phyloP scores from a whole-genome alignment of 192 early-diverging fungal species.

The Backusella mclennaniae region DNA sequence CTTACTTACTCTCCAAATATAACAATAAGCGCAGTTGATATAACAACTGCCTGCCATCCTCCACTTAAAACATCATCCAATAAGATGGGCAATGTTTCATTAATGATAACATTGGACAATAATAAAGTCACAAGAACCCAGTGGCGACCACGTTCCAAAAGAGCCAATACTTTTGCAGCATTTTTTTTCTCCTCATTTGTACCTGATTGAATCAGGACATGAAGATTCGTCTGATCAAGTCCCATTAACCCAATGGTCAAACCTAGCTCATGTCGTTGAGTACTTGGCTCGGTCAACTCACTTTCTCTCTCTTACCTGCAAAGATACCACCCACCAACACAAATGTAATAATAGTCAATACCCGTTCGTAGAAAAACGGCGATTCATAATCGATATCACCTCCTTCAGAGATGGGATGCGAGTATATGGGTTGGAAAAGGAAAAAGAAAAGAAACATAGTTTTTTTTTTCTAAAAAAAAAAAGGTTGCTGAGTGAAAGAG shows the following conservation, averaged over 20 bases:
- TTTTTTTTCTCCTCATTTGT: constrained; percentile 63
- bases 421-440: not conserved
- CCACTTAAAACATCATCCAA: constrained; percentile 73
- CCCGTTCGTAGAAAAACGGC: not conserved
- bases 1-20: constrained; percentile 85
- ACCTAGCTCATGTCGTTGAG: not conserved
- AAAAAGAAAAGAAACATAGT: not conserved
- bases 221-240: constrained; percentile 76
- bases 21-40: constrained; percentile 87
- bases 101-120: constrained; percentile 91
- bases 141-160: constrained; percentile 60
- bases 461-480: not conserved
- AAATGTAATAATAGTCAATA: constrained; percentile 35
- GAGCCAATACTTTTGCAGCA: constrained; percentile 55
- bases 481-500: not conserved
- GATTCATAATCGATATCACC: constrained; percentile 17
- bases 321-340: constrained; percentile 78
- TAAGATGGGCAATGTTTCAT: constrained; percentile 90
- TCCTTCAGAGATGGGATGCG: not conserved
- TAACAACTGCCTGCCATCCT: constrained; percentile 79
- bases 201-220: constrained; percentile 82
- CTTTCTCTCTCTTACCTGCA: constrained; percentile 49
- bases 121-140: constrained; percentile 95
- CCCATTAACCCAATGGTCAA: constrained; percentile 46
- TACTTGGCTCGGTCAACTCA: not conserved